Evolutionary conservation across 2,329 filamentous ascomycete genomes (phyloP).

Genomic region (Nannizziopsis arthrosporioides): DNA sequence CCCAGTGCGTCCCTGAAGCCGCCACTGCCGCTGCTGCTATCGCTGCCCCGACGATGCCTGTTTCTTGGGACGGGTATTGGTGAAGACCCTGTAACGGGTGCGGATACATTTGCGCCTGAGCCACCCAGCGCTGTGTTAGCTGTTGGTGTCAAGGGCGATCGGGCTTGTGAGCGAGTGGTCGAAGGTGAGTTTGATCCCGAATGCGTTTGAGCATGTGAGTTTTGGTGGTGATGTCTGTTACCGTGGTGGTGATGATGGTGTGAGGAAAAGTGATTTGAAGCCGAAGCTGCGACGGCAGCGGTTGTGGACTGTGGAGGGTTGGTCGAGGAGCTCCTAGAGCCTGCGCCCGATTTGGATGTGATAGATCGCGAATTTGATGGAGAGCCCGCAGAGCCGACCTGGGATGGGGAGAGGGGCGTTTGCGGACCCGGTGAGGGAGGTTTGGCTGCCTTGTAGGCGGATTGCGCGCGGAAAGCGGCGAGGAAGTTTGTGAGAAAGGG

Average conservation of each 20-base stretch:
- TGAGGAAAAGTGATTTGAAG: slow-evolving; percentile 18
- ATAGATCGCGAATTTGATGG: slow-evolving; percentile 35
- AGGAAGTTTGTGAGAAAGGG: slow-evolving; percentile 58
- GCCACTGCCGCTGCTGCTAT: slow-evolving; percentile 37
- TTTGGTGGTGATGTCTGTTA: slow-evolving; percentile 26
- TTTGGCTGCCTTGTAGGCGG: slow-evolving; percentile 46
- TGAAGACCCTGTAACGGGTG: slow-evolving; percentile 20
- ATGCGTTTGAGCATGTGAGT: slow-evolving; percentile 15
- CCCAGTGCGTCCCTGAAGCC: slow-evolving; percentile 39
- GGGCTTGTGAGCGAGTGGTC: slow-evolving; percentile 13
- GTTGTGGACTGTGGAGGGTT: slow-evolving; percentile 25
- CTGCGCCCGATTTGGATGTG: slow-evolving; percentile 33
- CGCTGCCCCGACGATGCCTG: slow-evolving; percentile 37
- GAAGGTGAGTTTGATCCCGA: slow-evolving; percentile 24
- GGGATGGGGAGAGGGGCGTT: slow-evolving; percentile 21
- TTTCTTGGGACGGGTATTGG: slow-evolving; percentile 29
- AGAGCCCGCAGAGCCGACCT: slow-evolving; percentile 27
- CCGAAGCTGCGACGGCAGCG: slow-evolving; percentile 15
- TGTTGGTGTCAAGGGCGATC: slow-evolving; percentile 14
- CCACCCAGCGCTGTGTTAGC: not conserved
- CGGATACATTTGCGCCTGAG: slow-evolving; percentile 21
- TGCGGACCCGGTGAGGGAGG: slow-evolving; percentile 24
- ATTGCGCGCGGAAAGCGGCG: slow-evolving; percentile 55
- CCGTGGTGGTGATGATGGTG: slow-evolving; percentile 32
- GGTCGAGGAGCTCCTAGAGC: slow-evolving; percentile 15